Evolutionary conservation across 768 basidiomycete genomes (phyloP).

Genomic region (Asterophora parasitica): DNA sequence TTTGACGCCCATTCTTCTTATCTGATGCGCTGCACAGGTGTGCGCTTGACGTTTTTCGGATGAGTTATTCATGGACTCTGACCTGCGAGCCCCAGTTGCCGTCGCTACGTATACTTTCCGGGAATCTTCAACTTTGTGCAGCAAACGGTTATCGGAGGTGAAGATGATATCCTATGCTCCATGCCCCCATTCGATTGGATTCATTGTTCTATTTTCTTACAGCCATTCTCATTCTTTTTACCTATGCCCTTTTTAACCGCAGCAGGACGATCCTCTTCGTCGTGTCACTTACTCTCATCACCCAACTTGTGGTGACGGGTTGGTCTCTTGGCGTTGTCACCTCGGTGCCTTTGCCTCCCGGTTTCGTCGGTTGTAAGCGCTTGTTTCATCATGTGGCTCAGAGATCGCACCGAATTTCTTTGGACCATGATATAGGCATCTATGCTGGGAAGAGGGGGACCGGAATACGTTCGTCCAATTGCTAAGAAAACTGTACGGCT

Average conservation of each 20-base stretch:
- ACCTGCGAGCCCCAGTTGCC: conserved; percentile 1
- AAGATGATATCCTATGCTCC: neutral
- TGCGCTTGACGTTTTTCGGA: neutral
- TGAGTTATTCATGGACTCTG: neutral
- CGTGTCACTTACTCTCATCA: neutral
- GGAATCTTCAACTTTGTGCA: conserved; percentile 12
- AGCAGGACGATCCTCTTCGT: conserved; percentile 2
- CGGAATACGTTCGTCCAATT: conserved; percentile 8
- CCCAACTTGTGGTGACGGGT: conserved; percentile 11
- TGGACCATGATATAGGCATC: conserved; percentile 1
- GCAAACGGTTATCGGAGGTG: conserved; percentile 12
- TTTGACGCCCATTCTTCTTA: neutral
- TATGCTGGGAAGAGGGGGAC: conserved; percentile 12
- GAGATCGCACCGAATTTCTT: neutral
- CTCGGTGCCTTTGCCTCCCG: conserved; percentile 8
- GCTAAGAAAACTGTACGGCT: neutral
- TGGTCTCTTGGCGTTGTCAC: conserved; percentile 15
- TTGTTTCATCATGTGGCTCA: neutral
- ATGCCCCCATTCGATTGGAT: neutral
- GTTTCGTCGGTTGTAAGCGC: conserved; percentile 11
- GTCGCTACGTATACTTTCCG: conserved; percentile 10
- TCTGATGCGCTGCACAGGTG: neutral
- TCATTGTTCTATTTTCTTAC: neutral
- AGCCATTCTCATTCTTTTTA: conserved; percentile 13
- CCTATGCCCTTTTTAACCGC: conserved; percentile 11